Evolutionary conservation across 1,284 basidiomycete genomes (phyloP), one percentile per base, ranked within the genome.

Genomic region (Takashimella tepidaria): DNA sequence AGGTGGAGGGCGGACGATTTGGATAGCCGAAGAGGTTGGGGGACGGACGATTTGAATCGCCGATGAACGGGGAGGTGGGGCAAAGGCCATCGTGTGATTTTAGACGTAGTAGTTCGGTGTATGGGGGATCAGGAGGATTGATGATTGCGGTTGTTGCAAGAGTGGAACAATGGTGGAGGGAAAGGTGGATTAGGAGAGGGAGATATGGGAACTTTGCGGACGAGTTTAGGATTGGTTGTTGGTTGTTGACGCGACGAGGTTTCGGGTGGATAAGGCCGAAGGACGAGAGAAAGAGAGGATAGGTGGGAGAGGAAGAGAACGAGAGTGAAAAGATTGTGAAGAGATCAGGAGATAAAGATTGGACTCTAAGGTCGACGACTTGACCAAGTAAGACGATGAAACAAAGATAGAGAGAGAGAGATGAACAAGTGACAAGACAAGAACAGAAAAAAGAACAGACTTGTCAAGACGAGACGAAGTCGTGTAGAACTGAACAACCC

Each of bases 21-120:
- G 11, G 53, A 51, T 4, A 47, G 31, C 31, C 10, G 31, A 76
- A 48, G 73, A 69, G 27, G 73, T 50, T 27, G 74, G 64, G 22
- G 78, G 73, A 53, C 82, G 81, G 41, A 82, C 80, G 57, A 84
- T 84, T 72, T 79, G 82, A 53, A 84, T 77, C 50, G 83, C 83
- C 50, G 82, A 79, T 47, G 77, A 82, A 42, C 62, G 63, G 47
- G 55, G 47, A 45, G 59, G 50, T 27, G 56, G 59, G 23, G 45
- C 47, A 42, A 59, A 65, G 60, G 55, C 53, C 52, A 61, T 55
- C 24, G 31, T 16, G 31, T 37, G 16, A 37, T 37, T 8, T 37
- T 16, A 37, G 31, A 16, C 31, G 31, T 37, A 8, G 31, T 37
- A 8, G 31, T 37, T 8, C 8, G 31, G 16, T 13, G 27, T 20